Percentiles rank a stretch among this genome's conserved stretches.
Evolutionary conservation across 257 asterid genomes (phyloP).

Genomic region (Forsythia viridissima): DNA sequence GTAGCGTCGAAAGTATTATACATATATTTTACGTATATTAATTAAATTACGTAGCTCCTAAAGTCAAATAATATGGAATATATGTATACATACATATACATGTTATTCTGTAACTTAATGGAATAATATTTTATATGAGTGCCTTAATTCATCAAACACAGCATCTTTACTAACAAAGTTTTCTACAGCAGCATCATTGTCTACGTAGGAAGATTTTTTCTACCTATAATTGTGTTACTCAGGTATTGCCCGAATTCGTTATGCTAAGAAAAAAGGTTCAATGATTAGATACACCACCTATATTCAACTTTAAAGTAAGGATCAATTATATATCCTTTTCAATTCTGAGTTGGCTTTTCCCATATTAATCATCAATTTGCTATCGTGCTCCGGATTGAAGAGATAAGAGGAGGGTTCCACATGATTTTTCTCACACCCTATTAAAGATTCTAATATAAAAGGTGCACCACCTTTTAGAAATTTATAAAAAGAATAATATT

Average conservation of each 20-base stretch:
- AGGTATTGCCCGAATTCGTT: background rate
- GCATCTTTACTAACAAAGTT: constrained; percentile 23
- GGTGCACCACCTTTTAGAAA: background rate
- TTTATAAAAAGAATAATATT: background rate
- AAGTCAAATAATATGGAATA: background rate
- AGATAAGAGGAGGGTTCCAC: constrained; percentile 5
- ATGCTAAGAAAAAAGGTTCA: constrained; percentile 4
- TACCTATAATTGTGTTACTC: background rate
- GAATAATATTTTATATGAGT: background rate
- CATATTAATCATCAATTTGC: background rate
- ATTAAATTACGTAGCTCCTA: background rate
- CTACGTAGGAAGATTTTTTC: background rate
- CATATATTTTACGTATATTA: no score
- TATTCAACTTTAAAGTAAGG: background rate
- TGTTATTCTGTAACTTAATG: background rate
- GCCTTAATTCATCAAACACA: background rate
- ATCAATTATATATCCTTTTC: background rate
- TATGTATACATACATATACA: constrained; percentile 6
- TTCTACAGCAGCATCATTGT: constrained; percentile 27
- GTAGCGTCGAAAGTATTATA: constrained; percentile 11
- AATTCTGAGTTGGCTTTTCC: background rate
- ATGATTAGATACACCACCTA: constrained; percentile 1
- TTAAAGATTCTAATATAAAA: background rate
- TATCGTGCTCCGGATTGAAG: background rate
- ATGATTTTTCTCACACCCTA: background rate